These are phyloP conservation scores for Aspergillus melleus DNA, from an alignment of 2,329 filamentous ascomycete genomes.

Conservation along the genomic window DNA sequence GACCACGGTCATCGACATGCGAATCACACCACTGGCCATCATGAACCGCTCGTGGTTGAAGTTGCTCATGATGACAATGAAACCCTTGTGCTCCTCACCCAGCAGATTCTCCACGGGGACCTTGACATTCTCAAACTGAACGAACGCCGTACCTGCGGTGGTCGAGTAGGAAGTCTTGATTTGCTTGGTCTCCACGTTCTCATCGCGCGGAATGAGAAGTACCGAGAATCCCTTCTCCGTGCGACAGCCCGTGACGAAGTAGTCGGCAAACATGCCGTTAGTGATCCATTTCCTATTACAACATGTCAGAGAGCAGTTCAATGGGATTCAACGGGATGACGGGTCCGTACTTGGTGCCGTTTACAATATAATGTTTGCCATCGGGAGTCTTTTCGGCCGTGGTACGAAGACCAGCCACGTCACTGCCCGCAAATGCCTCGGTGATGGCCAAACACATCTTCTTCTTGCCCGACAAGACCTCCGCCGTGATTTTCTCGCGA, in stretches of 20 bases:
- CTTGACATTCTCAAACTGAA: constrained; percentile 84
- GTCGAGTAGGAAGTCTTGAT: constrained; percentile 71
- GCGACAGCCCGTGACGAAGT: constrained; percentile 78
- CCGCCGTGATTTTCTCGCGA: constrained; percentile 66
- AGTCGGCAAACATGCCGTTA: constrained; percentile 76
- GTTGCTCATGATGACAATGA: constrained; percentile 79
- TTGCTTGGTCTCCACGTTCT: constrained; percentile 65
- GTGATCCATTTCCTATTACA: constrained; percentile 81
- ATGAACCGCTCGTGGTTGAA: constrained; percentile 86
- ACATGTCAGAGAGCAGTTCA: constrained; percentile 3
- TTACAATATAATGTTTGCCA: constrained; percentile 68
- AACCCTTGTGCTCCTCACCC: constrained; percentile 81
- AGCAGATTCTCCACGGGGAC: constrained; percentile 77
- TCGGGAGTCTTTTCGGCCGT: constrained; percentile 75
- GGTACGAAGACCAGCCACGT: constrained; percentile 77
- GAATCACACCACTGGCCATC: constrained; percentile 68
- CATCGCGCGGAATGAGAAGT: constrained; percentile 70
- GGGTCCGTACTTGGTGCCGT: constrained; percentile 37
- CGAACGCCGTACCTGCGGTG: constrained; percentile 73
- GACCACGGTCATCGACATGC: constrained; percentile 66
- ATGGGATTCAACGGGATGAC: neutral
- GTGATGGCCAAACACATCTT: constrained; percentile 87
- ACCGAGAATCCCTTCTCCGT: constrained; percentile 79
- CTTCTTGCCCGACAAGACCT: constrained; percentile 78
- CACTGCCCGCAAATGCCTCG: constrained; percentile 81